Evolutionary conservation across 371 early-diverging fungal species (phyloP), one percentile per base, ranked within the genome.

Genomic region (Neoconidiobolus thromboides): DNA sequence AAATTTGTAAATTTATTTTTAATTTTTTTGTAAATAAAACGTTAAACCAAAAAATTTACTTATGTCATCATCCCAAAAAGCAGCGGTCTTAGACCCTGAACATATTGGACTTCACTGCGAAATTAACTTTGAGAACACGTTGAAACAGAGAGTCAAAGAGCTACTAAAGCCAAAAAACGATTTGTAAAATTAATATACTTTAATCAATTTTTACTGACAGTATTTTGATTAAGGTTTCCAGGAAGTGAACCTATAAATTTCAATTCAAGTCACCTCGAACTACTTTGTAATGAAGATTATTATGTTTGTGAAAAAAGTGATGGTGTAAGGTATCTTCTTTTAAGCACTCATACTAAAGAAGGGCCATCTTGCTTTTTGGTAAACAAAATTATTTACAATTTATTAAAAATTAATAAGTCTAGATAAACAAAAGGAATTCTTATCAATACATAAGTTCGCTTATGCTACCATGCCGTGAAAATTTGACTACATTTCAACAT

Each of bases 261-360:
- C 64, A 75, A 74, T 51, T 42, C 67, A 14, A 66, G 67, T 40
- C 84, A 88, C 68, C 58, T 92, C 1, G 55, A 65, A n/a, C 70
- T 73, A 53, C 73, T 94, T 12, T 71, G 81, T 62, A 67, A 72
- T n/a, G 82, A 87, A 65, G 82, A 89, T 66, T 94, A 87, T 68
- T 89, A 80, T 70, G 91, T 90, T 40, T 83, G 86, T 63, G 93
- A 94, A 62, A 89, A 90, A 69, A 84, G 83, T 36, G 89, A 89
- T 71, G 92, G 91, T 2, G 69, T 86, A 5, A 78, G 91, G 43
- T 83, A 79, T 58, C 65, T 91, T 0, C 63, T 91, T 60, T 74
- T 78, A 60, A 69, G 78, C 60, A 55, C 67, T 12, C 70, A 70
- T 40, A 70, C 71, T 14, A 64, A 65, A 14, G 74, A 76, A 50